These are phyloP conservation scores for Stagonosporopsis vannaccii DNA, from an alignment of 2,329 filamentous ascomycete genomes.

Conservation along the genomic window DNA sequence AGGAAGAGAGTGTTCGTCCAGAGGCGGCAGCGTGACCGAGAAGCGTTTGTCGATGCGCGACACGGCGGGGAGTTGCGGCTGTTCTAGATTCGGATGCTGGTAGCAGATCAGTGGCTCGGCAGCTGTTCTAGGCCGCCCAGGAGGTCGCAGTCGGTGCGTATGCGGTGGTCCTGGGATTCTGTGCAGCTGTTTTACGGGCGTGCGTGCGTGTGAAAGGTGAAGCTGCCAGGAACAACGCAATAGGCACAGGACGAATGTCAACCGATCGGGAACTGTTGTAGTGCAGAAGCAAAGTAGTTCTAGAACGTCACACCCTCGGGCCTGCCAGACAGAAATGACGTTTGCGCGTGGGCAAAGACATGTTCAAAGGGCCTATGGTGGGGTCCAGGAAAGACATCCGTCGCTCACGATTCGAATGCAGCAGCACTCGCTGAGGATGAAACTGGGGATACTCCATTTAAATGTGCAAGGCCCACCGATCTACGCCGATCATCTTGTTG, in stretches of 20 bases:
- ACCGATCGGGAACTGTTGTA: slow-evolving; percentile 9
- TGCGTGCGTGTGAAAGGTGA: slow-evolving; percentile 5
- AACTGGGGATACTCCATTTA: slow-evolving; percentile 16
- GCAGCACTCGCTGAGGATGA: slow-evolving; percentile 1
- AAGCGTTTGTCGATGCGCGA: slow-evolving; percentile 20
- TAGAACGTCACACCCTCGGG: slow-evolving; percentile 25
- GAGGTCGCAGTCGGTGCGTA: slow-evolving; percentile 1
- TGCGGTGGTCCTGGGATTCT: neutral
- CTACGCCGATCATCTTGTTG: slow-evolving; percentile 17
- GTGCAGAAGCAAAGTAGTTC: slow-evolving; percentile 17
- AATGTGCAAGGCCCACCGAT: slow-evolving; percentile 17
- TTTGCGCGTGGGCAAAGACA: slow-evolving; percentile 6
- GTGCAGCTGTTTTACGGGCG: slow-evolving; percentile 1
- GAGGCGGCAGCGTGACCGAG: slow-evolving; percentile 10
- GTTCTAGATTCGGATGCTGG: slow-evolving; percentile 19
- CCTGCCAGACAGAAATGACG: slow-evolving; percentile 25
- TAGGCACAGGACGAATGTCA: slow-evolving; percentile 10
- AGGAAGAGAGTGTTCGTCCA: slow-evolving; percentile 1
- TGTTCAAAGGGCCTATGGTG: slow-evolving; percentile 16
- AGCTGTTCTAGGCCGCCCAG: slow-evolving; percentile 26
- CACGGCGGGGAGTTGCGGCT: slow-evolving; percentile 21
- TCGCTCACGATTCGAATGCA: slow-evolving; percentile 26
- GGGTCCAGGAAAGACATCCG: slow-evolving; percentile 22
- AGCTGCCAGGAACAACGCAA: slow-evolving; percentile 4
- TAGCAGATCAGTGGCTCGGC: slow-evolving; percentile 24